Conservation (phyloP, 2,329 filamentous ascomycete genomes). For the Incumbomyces delicatus region DNA sequence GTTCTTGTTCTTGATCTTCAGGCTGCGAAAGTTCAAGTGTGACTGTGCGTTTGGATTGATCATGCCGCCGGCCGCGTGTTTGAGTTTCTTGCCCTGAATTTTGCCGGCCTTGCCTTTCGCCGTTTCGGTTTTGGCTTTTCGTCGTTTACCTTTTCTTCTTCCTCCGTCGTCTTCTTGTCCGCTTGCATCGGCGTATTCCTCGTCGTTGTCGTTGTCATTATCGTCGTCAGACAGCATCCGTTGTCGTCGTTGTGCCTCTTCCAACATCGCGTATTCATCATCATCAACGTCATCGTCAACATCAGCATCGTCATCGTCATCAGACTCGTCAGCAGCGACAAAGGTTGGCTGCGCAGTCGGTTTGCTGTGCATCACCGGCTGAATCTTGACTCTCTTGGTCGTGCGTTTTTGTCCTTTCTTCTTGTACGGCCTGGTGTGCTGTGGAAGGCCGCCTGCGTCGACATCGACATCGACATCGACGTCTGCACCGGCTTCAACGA, state of each 20-base stretch:
- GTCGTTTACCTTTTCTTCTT: neutral
- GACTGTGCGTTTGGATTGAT: conserved; percentile 32
- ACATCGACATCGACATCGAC: no score
- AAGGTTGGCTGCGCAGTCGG: conserved; percentile 24
- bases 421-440: conserved; percentile 26
- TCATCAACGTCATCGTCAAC: conserved; percentile 6
- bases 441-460: neutral
- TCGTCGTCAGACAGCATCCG: neutral
- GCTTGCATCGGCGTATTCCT: conserved; percentile 8
- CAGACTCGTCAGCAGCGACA: conserved; percentile 15
- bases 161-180: neutral
- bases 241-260: neutral
- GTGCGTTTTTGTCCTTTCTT: conserved; percentile 43
- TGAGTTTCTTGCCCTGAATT: conserved; percentile 4
- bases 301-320: conserved; percentile 13
- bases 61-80: conserved; percentile 23
- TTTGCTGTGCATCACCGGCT: conserved; percentile 24
- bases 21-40: conserved; percentile 39
- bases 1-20: conserved; percentile 36
- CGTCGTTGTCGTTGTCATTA: conserved; percentile 1
- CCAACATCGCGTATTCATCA: conserved; percentile 11
- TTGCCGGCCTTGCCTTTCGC: neutral
- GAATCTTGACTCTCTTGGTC: conserved; percentile 35
- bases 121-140: neutral
- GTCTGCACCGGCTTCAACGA: no score